Percentiles rank a stretch among this genome's conserved stretches.
Conservation (phyloP, 176 grass and related monocot species). For the Puccinellia tenuiflora region DNA sequence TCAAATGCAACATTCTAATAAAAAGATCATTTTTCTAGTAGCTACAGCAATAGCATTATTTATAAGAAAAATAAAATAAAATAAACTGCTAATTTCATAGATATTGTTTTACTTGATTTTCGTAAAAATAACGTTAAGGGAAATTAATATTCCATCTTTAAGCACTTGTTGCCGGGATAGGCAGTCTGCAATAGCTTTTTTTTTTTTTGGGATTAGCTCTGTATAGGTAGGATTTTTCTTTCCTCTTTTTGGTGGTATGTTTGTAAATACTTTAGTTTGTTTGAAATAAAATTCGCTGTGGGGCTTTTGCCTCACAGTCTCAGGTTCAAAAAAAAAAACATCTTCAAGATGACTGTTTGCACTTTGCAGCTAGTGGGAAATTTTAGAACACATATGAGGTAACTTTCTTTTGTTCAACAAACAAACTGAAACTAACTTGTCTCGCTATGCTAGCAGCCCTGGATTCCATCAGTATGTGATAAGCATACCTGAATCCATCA, state of each 20-base stretch:
- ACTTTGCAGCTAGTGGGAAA: not conserved
- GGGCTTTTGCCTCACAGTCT: no score
- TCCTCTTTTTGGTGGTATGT: no score
- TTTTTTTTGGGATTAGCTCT: no score
- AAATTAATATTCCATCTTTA: not conserved
- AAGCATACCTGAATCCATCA: slow-evolving; percentile 60
- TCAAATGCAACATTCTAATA: not conserved
- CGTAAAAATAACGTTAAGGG: not conserved
- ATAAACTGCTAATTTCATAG: not conserved
- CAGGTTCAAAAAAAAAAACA: no score
- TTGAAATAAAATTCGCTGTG: no score
- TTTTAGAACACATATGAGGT: not conserved
- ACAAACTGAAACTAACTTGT: not conserved
- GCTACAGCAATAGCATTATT: not conserved
- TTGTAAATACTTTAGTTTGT: no score
- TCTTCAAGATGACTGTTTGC: not conserved
- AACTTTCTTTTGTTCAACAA: not conserved
- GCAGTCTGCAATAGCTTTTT: no score
- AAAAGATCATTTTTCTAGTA: not conserved
- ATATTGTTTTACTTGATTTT: not conserved
- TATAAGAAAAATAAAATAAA: not conserved
- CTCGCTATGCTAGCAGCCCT: not conserved
- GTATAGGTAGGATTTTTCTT: no score
- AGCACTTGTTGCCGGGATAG: no score
- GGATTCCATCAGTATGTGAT: not conserved